Base-by-base conservation (phyloP, 1,284 basidiomycete genomes). In the Pseudozyma hubeiensis region DNA sequence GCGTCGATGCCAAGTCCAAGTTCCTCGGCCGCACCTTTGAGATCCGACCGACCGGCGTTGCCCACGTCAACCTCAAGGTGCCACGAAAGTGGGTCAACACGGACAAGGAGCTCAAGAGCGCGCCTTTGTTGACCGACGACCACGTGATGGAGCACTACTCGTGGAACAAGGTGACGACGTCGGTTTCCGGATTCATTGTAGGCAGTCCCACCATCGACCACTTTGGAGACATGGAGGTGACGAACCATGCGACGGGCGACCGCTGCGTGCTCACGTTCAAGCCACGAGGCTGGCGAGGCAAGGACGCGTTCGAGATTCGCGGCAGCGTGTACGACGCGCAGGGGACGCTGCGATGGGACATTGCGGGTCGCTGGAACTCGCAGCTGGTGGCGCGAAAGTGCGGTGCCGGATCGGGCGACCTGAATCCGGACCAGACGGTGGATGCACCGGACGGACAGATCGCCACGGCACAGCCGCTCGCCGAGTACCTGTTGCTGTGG, bases 131-230 rank as follows among this genome's bases (percentile, higher is more conserved):
- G 16, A 16, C 41, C 2, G 45, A 61, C 8, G 64, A 67, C 16
- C 56, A 58, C 49, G 65, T 79, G 48, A 24, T 78, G 89, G 92
- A 9, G 86, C 93, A 95, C 83, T 95, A 91, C 82, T 91, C 90
- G 50, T 97, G 93, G 93, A 94, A 94, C 86, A 98, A 98, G 85
- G 82, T 84, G 19, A 84, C 80, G 7, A 83, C 81, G 7, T 80
- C 74, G 56, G 80, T 84, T 7, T 95, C 93, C 9, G 94, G 94
- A 31, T 98, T 98, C 82, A 94, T 98, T 75, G 88, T 96, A 43
- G 96, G 95, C 7, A 90, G 89, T 29, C 94, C 94, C 0, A 93
- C 93, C 29, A 98, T 98, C 73, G 96, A 98, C 84, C 96, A 99
- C 87, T 97, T 96, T 80, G 95, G 94, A 19, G 77, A 97, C 80